Evolutionary conservation across 2,329 filamentous ascomycete genomes (phyloP).

Genomic region (Trichoderma citrinoviride): DNA sequence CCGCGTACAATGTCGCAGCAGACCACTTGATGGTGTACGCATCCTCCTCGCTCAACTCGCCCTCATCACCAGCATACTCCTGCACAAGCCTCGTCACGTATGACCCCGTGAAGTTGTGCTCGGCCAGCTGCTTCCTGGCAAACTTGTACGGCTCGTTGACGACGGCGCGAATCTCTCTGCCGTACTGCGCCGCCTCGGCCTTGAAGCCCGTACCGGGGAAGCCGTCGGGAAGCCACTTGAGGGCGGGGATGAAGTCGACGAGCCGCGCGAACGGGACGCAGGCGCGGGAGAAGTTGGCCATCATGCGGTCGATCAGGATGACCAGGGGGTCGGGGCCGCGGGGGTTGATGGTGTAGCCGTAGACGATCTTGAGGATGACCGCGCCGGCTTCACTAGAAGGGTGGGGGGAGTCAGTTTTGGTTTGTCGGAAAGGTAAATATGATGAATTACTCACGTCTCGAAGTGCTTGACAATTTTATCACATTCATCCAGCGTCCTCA

Average conservation of each 20-base stretch:
- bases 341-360: constrained; percentile 29
- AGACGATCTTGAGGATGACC: constrained; percentile 25
- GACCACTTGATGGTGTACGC: constrained; percentile 4
- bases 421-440: not conserved
- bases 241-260: constrained; percentile 29
- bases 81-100: not conserved
- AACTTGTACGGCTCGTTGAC: constrained; percentile 1
- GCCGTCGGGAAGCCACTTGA: constrained; percentile 28
- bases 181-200: constrained; percentile 21
- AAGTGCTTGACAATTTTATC: not conserved
- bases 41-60: not conserved
- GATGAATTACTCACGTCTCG: not conserved
- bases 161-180: not conserved
- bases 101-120: not conserved
- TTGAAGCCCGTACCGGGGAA: constrained; percentile 29
- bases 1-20: not conserved
- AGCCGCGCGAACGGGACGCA: constrained; percentile 25
- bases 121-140: not conserved
- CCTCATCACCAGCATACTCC: not conserved
- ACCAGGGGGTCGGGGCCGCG: constrained; percentile 28
- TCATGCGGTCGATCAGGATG: constrained; percentile 25
- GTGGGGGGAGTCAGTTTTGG: not conserved
- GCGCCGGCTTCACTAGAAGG: constrained; percentile 25
- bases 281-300: constrained; percentile 27
- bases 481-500: not conserved